phyloP scores from a whole-genome alignment of 1,284 basidiomycete species.

The Trichosporon faecale region DNA sequence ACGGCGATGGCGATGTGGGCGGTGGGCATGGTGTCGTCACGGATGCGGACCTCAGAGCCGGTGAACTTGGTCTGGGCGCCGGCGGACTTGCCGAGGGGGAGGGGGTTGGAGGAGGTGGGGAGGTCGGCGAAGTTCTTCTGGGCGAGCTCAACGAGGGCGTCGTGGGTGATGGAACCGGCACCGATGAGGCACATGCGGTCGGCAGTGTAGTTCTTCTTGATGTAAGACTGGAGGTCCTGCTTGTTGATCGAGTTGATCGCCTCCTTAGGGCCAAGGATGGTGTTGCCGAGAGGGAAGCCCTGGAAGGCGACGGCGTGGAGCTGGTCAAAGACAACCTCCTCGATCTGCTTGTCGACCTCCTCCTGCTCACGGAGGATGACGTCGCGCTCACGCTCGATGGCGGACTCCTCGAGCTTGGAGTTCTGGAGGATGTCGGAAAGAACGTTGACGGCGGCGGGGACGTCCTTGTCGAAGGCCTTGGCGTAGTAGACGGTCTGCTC shows the following conservation, averaged over 20 bases:
- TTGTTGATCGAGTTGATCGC: slow-evolving; percentile 96
- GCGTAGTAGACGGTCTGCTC: slow-evolving; percentile 99
- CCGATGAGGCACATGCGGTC: slow-evolving; percentile 99
- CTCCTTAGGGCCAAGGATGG: slow-evolving; percentile 93
- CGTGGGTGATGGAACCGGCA: slow-evolving; percentile 90
- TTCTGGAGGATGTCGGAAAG: slow-evolving; percentile 98
- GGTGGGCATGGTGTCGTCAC: slow-evolving; percentile 85
- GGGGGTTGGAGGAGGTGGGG: slow-evolving; percentile 81
- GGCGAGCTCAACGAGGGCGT: slow-evolving; percentile 88
- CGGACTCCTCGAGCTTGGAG: slow-evolving; percentile 83
- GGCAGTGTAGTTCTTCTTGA: slow-evolving; percentile 96
- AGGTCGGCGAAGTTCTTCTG: slow-evolving; percentile 89
- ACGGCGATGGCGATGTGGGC: slow-evolving; percentile 95
- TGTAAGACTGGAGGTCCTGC: slow-evolving; percentile 85
- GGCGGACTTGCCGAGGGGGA: slow-evolving; percentile 73
- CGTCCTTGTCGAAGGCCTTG: slow-evolving; percentile 97
- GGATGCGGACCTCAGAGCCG: slow-evolving; percentile 92
- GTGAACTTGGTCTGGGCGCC: slow-evolving; percentile 78
- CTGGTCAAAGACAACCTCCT: slow-evolving; percentile 99
- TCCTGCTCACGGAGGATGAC: slow-evolving; percentile 97
- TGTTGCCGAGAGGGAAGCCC: slow-evolving; percentile 86
- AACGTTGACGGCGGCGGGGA: slow-evolving; percentile 87
- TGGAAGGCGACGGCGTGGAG: slow-evolving; percentile 91
- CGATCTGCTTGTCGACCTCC: slow-evolving; percentile 97
- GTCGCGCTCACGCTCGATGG: slow-evolving; percentile 93